Conservation (phyloP, 371 early-diverging fungal species). For the Mortierella sp. region DNA sequence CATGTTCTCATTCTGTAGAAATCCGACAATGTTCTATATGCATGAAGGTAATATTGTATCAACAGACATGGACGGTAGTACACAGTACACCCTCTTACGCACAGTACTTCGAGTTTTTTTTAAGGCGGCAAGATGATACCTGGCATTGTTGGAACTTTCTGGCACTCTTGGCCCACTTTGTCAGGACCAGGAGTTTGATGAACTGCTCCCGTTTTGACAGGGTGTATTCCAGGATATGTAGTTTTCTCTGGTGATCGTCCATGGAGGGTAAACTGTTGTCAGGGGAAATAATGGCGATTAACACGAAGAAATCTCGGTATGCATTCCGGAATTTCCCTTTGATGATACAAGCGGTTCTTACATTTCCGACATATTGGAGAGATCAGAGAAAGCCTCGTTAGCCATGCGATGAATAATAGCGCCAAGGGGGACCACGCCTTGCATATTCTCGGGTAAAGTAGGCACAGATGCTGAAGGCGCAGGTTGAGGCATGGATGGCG, state of each 20-base stretch:
- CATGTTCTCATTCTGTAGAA: constrained; percentile 77
- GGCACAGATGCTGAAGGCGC: constrained; percentile 18
- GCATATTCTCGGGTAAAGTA: constrained; percentile 34
- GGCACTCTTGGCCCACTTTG: constrained; percentile 80
- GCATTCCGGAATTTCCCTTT: background rate
- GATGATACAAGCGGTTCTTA: constrained; percentile 44
- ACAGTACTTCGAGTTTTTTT: no score
- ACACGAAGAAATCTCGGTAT: background rate
- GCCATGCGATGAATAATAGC: constrained; percentile 67
- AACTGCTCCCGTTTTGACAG: constrained; percentile 71
- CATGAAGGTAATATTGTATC: no score
- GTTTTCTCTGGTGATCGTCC: constrained; percentile 68
- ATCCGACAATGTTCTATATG: constrained; percentile 81
- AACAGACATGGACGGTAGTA: no score
- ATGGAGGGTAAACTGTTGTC: constrained; percentile 65
- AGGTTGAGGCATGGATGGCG: constrained; percentile 11
- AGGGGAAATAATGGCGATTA: constrained; percentile 1
- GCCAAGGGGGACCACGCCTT: constrained; percentile 68
- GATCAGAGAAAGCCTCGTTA: constrained; percentile 66
- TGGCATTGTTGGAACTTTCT: constrained; percentile 81
- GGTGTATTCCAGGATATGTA: constrained; percentile 67
- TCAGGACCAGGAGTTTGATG: constrained; percentile 72
- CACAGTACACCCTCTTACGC: no score
- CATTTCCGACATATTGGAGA: constrained; percentile 70
- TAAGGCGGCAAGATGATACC: constrained; percentile 55